Conservation (phyloP, 2,329 filamentous ascomycete species). For the Stromatinia cepivora region DNA sequence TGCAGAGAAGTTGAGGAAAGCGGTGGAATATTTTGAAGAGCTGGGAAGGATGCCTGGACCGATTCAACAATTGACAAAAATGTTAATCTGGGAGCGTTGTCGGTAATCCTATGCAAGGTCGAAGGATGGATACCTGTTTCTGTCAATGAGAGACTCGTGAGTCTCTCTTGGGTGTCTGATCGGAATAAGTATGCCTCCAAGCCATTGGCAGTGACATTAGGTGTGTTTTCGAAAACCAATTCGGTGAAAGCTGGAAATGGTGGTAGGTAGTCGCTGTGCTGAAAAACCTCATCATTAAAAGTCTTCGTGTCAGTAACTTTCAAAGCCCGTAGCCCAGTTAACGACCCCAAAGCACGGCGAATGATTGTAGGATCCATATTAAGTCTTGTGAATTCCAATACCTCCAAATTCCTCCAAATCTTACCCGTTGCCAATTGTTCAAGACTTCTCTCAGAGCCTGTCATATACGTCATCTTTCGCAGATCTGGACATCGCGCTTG, state of each 20-base stretch:
- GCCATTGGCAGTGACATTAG: slow-evolving; percentile 70
- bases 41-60: slow-evolving; percentile 57
- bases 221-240: slow-evolving; percentile 70
- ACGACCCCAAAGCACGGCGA: slow-evolving; percentile 66
- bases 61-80: slow-evolving; percentile 56
- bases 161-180: slow-evolving; percentile 56
- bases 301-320: slow-evolving; percentile 69
- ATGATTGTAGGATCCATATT: slow-evolving; percentile 70
- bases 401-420: slow-evolving; percentile 70
- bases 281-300: slow-evolving; percentile 77
- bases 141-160: slow-evolving; percentile 69
- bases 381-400: slow-evolving; percentile 68
- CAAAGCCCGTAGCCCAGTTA: slow-evolving; percentile 69
- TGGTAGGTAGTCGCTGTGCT: slow-evolving; percentile 62
- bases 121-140: slow-evolving; percentile 65
- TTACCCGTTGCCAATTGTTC: slow-evolving; percentile 65
- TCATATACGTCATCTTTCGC: slow-evolving; percentile 83
- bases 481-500: slow-evolving; percentile 81
- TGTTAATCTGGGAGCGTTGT: slow-evolving; percentile 45
- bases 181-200: slow-evolving; percentile 66
- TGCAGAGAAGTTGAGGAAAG: slow-evolving; percentile 68
- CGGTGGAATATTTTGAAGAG: slow-evolving; percentile 56
- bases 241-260: slow-evolving; percentile 74
- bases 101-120: slow-evolving; percentile 46
- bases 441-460: slow-evolving; percentile 76